A percentile compares a stretch with the other conserved stretches of the same genome.
Evolutionary conservation across 306 rosid genomes (phyloP).

Genomic region (Cucurbita argyrosperma): DNA sequence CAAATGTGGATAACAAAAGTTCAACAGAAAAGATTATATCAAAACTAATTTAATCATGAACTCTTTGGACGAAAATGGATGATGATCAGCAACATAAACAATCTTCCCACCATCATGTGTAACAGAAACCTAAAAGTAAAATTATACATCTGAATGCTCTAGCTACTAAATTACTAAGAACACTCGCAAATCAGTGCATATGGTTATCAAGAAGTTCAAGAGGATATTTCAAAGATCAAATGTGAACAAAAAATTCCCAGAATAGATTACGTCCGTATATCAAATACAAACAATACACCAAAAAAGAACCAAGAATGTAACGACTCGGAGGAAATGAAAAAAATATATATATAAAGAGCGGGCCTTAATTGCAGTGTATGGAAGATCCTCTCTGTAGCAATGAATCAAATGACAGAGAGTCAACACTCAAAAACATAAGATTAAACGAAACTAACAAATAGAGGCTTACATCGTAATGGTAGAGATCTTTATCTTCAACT

Average conservation of each 20-base stretch:
- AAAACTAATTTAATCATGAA: background rate
- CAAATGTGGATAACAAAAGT: background rate
- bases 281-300: background rate
- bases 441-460: background rate
- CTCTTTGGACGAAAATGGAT: conserved; percentile 31
- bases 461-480: conserved; percentile 24
- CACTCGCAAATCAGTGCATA: background rate
- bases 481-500: conserved; percentile 19
- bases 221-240: background rate
- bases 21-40: background rate
- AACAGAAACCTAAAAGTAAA: conserved; percentile 31
- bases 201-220: background rate
- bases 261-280: background rate
- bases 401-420: no score
- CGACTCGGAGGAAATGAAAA: no score
- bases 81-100: conserved; percentile 26
- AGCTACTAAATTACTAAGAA: background rate
- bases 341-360: background rate
- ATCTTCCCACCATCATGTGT: conserved; percentile 59
- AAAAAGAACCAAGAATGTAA: background rate
- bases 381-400: background rate
- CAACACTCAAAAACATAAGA: background rate
- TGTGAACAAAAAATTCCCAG: background rate
- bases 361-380: background rate
- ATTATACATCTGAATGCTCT: background rate